These are phyloP conservation scores for Cenchrus purpureus DNA, from an alignment of 176 grass and related monocot genomes.

Conservation along the genomic window DNA sequence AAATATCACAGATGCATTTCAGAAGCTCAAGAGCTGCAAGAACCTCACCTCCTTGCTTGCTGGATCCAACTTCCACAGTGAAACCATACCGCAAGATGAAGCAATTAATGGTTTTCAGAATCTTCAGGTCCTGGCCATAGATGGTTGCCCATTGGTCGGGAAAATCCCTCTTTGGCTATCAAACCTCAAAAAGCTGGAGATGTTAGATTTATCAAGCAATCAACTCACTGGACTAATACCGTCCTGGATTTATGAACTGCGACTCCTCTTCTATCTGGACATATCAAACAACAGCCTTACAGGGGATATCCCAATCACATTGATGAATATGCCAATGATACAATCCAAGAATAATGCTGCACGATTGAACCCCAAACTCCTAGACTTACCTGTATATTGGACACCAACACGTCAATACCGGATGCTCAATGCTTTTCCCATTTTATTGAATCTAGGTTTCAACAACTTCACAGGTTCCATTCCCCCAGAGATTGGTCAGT, in stretches of 20 bases:
- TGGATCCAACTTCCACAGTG: not conserved
- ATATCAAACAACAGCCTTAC: conserved; percentile 56
- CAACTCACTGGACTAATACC: conserved; percentile 57
- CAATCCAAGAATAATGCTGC: conserved; percentile 41
- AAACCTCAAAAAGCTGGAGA: conserved; percentile 41
- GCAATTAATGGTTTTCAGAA: not conserved
- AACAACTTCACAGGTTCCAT: conserved; percentile 56
- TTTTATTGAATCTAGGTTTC: conserved; percentile 30
- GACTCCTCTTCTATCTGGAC: conserved; percentile 59
- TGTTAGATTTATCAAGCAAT: conserved; percentile 30
- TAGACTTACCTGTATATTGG: conserved; percentile 64
- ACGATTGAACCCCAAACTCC: conserved; percentile 44
- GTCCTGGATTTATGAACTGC: conserved; percentile 49
- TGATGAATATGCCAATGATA: conserved; percentile 57
- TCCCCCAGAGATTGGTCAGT: conserved; percentile 53
- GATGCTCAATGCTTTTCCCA: conserved; percentile 59
- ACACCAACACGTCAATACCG: conserved; percentile 58
- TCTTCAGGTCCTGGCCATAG: not conserved
- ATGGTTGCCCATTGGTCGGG: conserved; percentile 25
- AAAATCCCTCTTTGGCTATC: conserved; percentile 63
- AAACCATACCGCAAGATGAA: not conserved
- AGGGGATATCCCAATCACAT: conserved; percentile 51
- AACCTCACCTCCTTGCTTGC: conserved; percentile 57
- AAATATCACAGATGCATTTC: conserved; percentile 57
- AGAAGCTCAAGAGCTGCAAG: conserved; percentile 55